Conservation (phyloP, 306 rosid species). For the Lagenaria siceraria region DNA sequence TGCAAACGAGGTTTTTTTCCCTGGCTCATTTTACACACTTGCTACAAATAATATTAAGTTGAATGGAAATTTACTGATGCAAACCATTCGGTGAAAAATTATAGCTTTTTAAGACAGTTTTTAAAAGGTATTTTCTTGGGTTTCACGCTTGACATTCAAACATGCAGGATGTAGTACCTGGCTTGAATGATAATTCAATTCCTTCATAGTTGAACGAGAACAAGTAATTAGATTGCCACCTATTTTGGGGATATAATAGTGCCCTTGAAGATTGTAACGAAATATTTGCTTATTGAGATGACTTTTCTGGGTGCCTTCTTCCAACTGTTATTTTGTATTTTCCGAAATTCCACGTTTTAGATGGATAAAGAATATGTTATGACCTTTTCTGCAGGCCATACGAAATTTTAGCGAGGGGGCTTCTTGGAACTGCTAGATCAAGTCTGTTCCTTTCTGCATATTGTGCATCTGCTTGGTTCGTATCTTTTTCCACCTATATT, state of each 20-base stretch:
- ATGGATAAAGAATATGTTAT: conserved; percentile 6
- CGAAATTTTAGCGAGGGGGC: conserved; percentile 60
- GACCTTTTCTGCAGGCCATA: conserved; percentile 43
- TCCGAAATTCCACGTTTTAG: not conserved
- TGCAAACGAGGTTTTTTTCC: not conserved
- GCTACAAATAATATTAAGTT: too few species aligned
- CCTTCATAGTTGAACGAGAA: not conserved
- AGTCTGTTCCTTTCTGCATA: conserved; percentile 87
- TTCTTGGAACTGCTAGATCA: conserved; percentile 88
- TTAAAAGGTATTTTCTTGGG: not conserved
- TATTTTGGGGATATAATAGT: not conserved
- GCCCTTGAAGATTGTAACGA: not conserved
- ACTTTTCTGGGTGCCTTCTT: not conserved
- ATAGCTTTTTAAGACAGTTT: not conserved
- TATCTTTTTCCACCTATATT: not conserved
- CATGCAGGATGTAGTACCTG: not conserved
- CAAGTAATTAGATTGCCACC: not conserved
- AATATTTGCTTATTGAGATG: not conserved
- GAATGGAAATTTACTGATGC: too few species aligned
- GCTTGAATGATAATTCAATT: not conserved
- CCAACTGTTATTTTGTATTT: not conserved
- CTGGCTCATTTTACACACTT: not conserved
- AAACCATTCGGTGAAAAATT: not conserved
- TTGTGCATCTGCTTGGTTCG: conserved; percentile 90
- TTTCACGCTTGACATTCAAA: not conserved